Evolutionary conservation across 2,329 filamentous ascomycete genomes (phyloP), one percentile per base, ranked within the genome.

Genomic region (Penicillium italicum): DNA sequence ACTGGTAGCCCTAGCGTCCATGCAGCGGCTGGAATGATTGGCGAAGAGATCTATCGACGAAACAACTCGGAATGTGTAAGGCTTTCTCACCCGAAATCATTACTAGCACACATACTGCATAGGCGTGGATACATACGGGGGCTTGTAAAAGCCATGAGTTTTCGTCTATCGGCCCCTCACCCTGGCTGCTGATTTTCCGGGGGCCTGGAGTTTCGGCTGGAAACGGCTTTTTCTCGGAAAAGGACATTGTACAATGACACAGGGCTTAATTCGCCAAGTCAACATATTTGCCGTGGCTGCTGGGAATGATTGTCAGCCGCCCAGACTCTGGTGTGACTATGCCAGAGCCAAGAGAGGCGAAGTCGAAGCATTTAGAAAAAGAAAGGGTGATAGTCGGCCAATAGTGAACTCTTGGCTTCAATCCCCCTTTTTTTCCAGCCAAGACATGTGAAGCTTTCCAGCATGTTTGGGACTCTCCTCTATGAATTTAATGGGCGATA

Each of bases 141-240:
- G 56, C 61, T 58, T 60, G 58, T 64, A 56, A 62, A 56, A 61
- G 46, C 24, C 40, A 49, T 56, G 20, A 34, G 30, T 26, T 37
- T 41, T 56, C 50, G 42, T 53, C 57, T 57, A 60, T 64, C 62
- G 60, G 63, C 60, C 59, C 45, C 55, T 59, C 58, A 65, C 57
- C 65, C 66, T 69, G 56, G 63, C 57, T 58, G 67, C 61, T 62
- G 68, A 71, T 69, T 67, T 65, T 66, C 69, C 66, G 68, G 69
- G 63, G 67, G 56, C 52, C 59, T 66, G 59, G 58, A 55, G 56
- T 58, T 55, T 65, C 65, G 69, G 66, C 51, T 64, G 56, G 62
- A 59, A 51, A 65, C 62, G 65, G 63, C 47, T 56, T 50, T 60
- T 61, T 53, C 44, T 50, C 52, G 50, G 54, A 30, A 57, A 50